These are phyloP conservation scores for Dactylis glomerata DNA, from an alignment of 176 grass and related monocot genomes.

Conservation along the genomic window DNA sequence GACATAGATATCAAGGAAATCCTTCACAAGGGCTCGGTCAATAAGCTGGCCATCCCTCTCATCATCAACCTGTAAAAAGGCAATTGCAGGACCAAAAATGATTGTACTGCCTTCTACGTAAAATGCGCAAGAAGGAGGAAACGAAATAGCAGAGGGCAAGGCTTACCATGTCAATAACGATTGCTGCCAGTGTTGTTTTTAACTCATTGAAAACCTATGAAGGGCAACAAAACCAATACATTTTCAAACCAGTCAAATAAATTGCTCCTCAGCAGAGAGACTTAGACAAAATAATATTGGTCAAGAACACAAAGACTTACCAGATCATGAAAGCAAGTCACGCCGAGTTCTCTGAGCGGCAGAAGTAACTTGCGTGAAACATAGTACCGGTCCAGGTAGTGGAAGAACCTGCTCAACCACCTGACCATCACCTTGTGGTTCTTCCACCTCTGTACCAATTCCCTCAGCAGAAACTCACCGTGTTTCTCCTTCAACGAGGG, in stretches of 20 bases:
- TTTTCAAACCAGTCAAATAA: neutral
- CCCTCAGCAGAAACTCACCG: constrained; percentile 45
- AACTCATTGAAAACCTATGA: neutral
- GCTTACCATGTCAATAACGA: constrained; percentile 15
- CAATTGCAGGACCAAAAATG: neutral
- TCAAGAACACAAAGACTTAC: constrained; percentile 11
- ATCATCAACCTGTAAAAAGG: constrained; percentile 38
- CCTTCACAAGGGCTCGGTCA: constrained; percentile 54
- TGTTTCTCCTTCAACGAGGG: constrained; percentile 51
- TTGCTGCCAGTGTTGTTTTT: neutral
- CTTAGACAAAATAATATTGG: neutral
- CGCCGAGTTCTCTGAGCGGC: constrained; percentile 31
- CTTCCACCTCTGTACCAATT: constrained; percentile 45
- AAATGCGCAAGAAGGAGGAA: neutral
- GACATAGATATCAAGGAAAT: constrained; percentile 54
- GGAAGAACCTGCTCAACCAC: constrained; percentile 53
- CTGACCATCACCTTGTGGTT: constrained; percentile 60
- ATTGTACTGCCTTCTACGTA: neutral
- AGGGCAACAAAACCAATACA: neutral
- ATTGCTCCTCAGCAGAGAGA: neutral
- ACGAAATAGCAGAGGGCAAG: neutral
- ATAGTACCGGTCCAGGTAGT: constrained; percentile 52
- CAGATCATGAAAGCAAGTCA: constrained; percentile 27
- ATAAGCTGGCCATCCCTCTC: constrained; percentile 57
- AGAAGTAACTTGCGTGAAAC: neutral